Base-by-base conservation (phyloP, 2,329 filamentous ascomycete genomes). In the Aspergillus fijiensis region DNA sequence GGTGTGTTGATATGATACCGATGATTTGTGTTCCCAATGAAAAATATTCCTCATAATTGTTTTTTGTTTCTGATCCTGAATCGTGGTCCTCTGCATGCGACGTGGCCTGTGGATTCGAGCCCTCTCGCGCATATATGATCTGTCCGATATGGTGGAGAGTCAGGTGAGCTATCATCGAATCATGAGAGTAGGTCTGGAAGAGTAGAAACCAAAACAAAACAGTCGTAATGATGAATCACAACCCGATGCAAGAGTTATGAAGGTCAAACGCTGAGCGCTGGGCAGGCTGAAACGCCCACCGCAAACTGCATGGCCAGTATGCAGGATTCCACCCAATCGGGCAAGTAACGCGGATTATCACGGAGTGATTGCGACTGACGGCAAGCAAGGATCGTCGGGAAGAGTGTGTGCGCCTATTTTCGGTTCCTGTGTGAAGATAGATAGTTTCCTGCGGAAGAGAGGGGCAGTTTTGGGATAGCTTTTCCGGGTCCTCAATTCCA, bases 271-370 rank as follows among this genome's bases (percentile, higher is more conserved):
- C 31, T 29, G 35, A 31, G 51, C 51, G 4, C 56, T 58, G 35
- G 45, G 51, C 51, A 49, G 50, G 27, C 49, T 50, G 39, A 45
- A 45, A 45, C 39, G 39, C 6, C 39, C 39, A 45, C 39, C 39
- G 39, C 39, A 45, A 45, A 45, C 39, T 45, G 39, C 39, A 45
- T 45, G 39, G 39, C 39, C 39, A 53, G 51, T 65, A 67, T 67
- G 65, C 59, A 64, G 62, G 57, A 67, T 64, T 63, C 63, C 61
- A 47, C 60, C 55, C 23, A 47, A 60, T 60, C 50, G 42, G 63
- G 65, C 42, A 65, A 58, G 50, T 51, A 45, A 55, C 55, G 52
- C 49, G 47, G 62, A 63, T 55, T 59, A 64, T 64, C 58, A 59
- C 53, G 48, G 55, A 54, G 48, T 52, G 59, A 53, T 49, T 42